These are phyloP conservation scores for Dryas drummondii DNA, from an alignment of 306 rosid species.

Conservation along the genomic window DNA sequence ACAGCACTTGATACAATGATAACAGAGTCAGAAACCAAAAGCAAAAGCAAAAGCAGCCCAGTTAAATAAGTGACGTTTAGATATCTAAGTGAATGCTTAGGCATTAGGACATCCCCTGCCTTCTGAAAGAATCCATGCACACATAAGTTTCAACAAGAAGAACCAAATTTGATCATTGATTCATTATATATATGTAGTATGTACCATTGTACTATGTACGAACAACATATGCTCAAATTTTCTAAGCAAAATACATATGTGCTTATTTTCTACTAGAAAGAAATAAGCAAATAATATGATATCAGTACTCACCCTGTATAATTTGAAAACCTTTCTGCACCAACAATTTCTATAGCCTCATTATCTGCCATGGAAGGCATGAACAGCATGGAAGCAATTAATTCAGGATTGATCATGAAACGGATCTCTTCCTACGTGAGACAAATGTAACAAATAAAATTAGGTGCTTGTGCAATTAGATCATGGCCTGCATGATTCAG, in stretches of 20 bases:
- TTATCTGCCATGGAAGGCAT: conserved; percentile 86
- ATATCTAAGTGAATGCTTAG: conserved; percentile 1
- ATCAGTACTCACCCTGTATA: conserved; percentile 71
- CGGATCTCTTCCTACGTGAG: conserved; percentile 86
- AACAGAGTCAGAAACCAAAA: conserved; percentile 9
- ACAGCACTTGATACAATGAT: conserved; percentile 36
- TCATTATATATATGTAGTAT: background rate
- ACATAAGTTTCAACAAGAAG: background rate
- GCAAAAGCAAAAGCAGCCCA: conserved; percentile 15
- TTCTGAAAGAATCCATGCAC: background rate
- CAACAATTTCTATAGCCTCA: conserved; percentile 86
- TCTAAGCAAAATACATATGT: background rate
- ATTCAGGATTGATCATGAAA: conserved; percentile 86
- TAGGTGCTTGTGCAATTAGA: conserved; percentile 23
- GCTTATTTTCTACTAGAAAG: background rate
- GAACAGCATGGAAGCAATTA: conserved; percentile 87
- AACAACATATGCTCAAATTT: background rate
- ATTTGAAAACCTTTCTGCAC: conserved; percentile 86
- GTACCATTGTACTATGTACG: background rate
- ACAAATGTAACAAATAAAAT: conserved; percentile 24
- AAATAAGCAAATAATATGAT: background rate
- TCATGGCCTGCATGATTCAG: conserved; percentile 22
- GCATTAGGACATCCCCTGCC: background rate
- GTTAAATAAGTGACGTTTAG: background rate
- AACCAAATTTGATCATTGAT: background rate